phyloP scores from a whole-genome alignment of 2,329 filamentous ascomycete genomes.

The Aspergillus texensis region DNA sequence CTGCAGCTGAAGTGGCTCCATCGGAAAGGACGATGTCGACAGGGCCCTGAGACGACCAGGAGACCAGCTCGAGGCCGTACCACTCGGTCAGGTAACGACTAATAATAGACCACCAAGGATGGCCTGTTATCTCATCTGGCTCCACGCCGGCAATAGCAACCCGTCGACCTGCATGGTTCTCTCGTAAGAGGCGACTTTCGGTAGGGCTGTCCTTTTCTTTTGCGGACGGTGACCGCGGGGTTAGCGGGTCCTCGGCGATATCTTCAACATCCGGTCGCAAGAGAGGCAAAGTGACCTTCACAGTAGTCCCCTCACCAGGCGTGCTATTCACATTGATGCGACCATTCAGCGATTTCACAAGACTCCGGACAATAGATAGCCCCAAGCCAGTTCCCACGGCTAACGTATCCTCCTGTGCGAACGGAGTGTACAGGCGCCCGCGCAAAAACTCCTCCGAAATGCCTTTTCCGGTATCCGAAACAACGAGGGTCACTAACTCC shows the following conservation, averaged over 20 bases:
- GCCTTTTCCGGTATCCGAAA: slow-evolving; percentile 67
- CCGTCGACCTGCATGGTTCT: slow-evolving; percentile 28
- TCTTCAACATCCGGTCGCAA: slow-evolving; percentile 29
- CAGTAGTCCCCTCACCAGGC: slow-evolving; percentile 57
- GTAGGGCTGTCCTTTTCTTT: slow-evolving; percentile 24
- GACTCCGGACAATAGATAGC: slow-evolving; percentile 64
- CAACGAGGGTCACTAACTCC: slow-evolving; percentile 46
- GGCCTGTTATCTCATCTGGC: slow-evolving; percentile 18
- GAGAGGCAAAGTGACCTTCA: slow-evolving; percentile 53
- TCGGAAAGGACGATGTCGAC: slow-evolving; percentile 42
- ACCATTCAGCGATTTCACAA: slow-evolving; percentile 63
- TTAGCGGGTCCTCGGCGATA: slow-evolving; percentile 15
- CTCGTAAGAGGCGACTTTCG: slow-evolving; percentile 29
- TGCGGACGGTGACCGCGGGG: slow-evolving; percentile 14
- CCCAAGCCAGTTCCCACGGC: slow-evolving; percentile 57
- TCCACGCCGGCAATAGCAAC: slow-evolving; percentile 34
- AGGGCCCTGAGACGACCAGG: slow-evolving; percentile 27
- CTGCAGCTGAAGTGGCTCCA: slow-evolving; percentile 30
- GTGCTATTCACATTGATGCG: slow-evolving; percentile 60
- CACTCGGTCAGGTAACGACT: slow-evolving; percentile 39
- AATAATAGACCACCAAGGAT: slow-evolving; percentile 31
- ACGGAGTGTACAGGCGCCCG: slow-evolving; percentile 61
- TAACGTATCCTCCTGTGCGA: slow-evolving; percentile 63
- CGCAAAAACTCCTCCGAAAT: slow-evolving; percentile 66
- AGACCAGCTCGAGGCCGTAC: slow-evolving; percentile 39